Evolutionary conservation across 2,329 filamentous ascomycete species (phyloP).

Genomic region (Colletotrichum sp.): DNA sequence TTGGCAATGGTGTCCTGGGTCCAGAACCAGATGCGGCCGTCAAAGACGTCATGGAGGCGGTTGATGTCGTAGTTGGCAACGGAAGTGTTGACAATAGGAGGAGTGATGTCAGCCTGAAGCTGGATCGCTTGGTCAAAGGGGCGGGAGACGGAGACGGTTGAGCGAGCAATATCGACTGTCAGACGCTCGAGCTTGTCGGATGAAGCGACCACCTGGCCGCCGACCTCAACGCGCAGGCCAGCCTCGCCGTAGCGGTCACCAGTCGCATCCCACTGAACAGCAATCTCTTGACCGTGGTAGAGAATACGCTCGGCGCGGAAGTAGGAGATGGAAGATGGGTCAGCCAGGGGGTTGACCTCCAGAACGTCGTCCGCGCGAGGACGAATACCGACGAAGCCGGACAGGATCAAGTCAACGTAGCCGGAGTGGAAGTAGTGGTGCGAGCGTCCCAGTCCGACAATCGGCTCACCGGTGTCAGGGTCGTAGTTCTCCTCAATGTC

Average conservation of each 20-base stretch:
- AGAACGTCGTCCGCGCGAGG: conserved; percentile 41
- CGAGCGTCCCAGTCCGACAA: neutral
- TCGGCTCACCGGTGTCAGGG: conserved; percentile 32
- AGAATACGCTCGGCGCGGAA: conserved; percentile 46
- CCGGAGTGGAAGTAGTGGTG: conserved; percentile 52
- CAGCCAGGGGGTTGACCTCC: conserved; percentile 40
- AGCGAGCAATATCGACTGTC: neutral
- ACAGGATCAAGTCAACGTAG: conserved; percentile 48
- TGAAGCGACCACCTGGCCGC: conserved; percentile 28
- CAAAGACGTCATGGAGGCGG: conserved; percentile 4
- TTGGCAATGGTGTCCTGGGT: conserved; percentile 1
- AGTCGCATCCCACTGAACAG: conserved; percentile 43
- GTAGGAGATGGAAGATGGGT: conserved; percentile 38
- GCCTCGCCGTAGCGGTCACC: conserved; percentile 40
- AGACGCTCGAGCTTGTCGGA: conserved; percentile 2
- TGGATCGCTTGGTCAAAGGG: neutral
- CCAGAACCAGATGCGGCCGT: conserved; percentile 8
- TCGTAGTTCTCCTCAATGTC: conserved; percentile 47
- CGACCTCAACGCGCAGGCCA: conserved; percentile 41
- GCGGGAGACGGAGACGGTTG: neutral
- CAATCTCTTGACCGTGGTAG: conserved; percentile 46
- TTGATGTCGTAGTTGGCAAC: neutral
- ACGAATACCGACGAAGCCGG: conserved; percentile 45
- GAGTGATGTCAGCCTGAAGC: neutral
- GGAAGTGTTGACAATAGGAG: neutral